Evolutionary conservation across 1,284 basidiomycete species (phyloP).

Genomic region (Fomes fomentarius): DNA sequence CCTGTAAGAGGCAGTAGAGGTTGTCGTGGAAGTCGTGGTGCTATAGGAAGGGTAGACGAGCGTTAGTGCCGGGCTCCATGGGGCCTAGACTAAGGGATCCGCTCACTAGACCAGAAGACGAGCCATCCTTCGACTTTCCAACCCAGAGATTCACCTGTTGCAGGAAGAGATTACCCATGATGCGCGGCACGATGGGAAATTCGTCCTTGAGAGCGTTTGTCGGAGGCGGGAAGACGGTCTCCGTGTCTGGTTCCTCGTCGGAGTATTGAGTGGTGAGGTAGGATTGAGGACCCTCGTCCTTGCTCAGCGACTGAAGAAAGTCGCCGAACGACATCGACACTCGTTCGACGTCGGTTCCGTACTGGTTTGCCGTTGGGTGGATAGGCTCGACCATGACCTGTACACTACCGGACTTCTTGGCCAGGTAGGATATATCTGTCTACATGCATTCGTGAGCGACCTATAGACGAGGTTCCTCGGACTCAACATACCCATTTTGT

Average conservation of each 20-base stretch:
- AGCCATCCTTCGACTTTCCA: slow-evolving; percentile 33
- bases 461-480: too few species aligned
- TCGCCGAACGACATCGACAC: slow-evolving; percentile 31
- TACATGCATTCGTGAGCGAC: background rate
- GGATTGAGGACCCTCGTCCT: slow-evolving; percentile 27
- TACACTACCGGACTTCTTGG: slow-evolving; percentile 30
- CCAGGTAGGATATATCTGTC: slow-evolving; percentile 32
- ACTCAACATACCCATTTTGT: slow-evolving; percentile 31
- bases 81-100: background rate
- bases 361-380: slow-evolving; percentile 31
- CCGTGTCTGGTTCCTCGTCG: slow-evolving; percentile 30
- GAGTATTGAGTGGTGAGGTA: slow-evolving; percentile 40
- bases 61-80: too few species aligned
- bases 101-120: slow-evolving; percentile 36
- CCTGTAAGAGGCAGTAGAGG: slow-evolving; percentile 37
- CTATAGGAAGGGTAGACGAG: too few species aligned
- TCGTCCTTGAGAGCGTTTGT: slow-evolving; percentile 34
- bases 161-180: slow-evolving; percentile 36
- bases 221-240: slow-evolving; percentile 36
- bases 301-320: slow-evolving; percentile 27
- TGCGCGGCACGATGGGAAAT: slow-evolving; percentile 33
- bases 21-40: slow-evolving; percentile 42
- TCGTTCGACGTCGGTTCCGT: slow-evolving; percentile 35
- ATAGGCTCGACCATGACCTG: slow-evolving; percentile 36
- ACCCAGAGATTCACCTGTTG: slow-evolving; percentile 40